Base-by-base conservation (phyloP, 345 rosid genomes). In the Citrus medica region DNA sequence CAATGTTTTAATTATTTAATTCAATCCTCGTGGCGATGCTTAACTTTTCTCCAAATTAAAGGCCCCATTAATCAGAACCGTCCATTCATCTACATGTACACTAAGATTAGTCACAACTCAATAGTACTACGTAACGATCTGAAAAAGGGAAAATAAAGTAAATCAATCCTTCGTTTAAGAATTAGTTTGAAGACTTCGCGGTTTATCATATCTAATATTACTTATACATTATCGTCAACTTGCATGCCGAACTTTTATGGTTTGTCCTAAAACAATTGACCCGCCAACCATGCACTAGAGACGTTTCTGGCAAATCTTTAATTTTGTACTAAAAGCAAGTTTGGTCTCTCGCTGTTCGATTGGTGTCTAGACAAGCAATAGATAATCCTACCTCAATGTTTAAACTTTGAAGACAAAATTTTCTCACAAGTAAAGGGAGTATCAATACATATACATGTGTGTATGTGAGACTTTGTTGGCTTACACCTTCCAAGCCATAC, bases 61-160 rank as follows among this genome's bases (percentile, higher is more conserved):
- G 65, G 82, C 30, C 86, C 80, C 72, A 66, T 70, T 17, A n/a
- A 69, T 77, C 81, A 77, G 63, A 73, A 63, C 66, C 84, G 58
- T 79, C 77, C 84, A 65, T 77, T 60, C 62, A 7, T 30, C 28
- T 37, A 10, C 32, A 9, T 30, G 51, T 17, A 17, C 61, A n/a
- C 71, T 48, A 25, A 65, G 76, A 75, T 74, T 78, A 67, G 55
- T 58, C 66, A 61, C 66, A 74, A 16, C 35, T 37, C 76, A 56
- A 9, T 33, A 3, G 42, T 16, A 7, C 21, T 64, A 42, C n/a
- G 64, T 53, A 22, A 17, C 35, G 48, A 65, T 16, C 9, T 22
- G 35, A 25, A 33, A 32, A 65, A 3, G 0, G 12, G 35, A 0
- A 62, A 62, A 27, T 4, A 62, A 62, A 62, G 38, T 21, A 32